These are phyloP conservation scores for Pycnococcus provasolii DNA, from an alignment of 139 green algal genomes.

Conservation along the genomic window DNA sequence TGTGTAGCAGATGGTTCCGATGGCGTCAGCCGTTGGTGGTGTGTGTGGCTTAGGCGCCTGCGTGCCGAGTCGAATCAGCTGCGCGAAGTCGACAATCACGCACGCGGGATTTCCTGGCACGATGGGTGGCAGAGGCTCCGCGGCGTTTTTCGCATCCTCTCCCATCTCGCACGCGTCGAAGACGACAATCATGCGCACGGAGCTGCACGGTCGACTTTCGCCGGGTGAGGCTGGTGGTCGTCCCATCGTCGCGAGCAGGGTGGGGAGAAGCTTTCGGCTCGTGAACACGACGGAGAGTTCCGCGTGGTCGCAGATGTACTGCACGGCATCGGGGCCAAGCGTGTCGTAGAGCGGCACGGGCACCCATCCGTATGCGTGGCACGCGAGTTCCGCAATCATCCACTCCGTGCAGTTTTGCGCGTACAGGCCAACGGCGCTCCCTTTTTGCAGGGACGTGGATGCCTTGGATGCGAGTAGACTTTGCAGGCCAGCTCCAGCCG, in stretches of 20 bases:
- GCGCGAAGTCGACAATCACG: no score
- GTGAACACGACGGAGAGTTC: slow-evolving; percentile 46
- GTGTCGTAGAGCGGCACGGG: slow-evolving; percentile 96
- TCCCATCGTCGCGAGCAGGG: slow-evolving; percentile 53
- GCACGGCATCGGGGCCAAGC: slow-evolving; percentile 78
- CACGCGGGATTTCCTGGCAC: no score
- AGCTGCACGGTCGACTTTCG: neutral
- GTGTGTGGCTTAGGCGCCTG: slow-evolving; percentile 48
- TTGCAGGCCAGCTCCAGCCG: neutral
- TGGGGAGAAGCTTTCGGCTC: slow-evolving; percentile 43
- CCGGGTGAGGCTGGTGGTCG: no score
- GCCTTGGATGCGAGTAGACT: neutral
- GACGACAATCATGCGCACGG: slow-evolving; percentile 42
- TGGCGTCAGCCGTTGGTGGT: slow-evolving; percentile 60
- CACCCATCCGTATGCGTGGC: slow-evolving; percentile 71
- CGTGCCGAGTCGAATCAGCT: neutral
- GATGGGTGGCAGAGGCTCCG: neutral
- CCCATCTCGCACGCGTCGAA: slow-evolving; percentile 11
- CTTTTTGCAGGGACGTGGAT: slow-evolving; percentile 3
- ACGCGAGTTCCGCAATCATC: slow-evolving; percentile 73
- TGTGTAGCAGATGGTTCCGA: slow-evolving; percentile 94
- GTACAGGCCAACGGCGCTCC: slow-evolving; percentile 68
- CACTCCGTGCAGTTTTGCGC: slow-evolving; percentile 81
- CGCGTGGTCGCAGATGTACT: slow-evolving; percentile 90
- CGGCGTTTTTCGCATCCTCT: neutral